Percentiles rank a stretch among this genome's conserved stretches.
Evolutionary conservation across 495 filamentous ascomycete genomes (phyloP).

Genomic region (Stereocaulon alpinum): DNA sequence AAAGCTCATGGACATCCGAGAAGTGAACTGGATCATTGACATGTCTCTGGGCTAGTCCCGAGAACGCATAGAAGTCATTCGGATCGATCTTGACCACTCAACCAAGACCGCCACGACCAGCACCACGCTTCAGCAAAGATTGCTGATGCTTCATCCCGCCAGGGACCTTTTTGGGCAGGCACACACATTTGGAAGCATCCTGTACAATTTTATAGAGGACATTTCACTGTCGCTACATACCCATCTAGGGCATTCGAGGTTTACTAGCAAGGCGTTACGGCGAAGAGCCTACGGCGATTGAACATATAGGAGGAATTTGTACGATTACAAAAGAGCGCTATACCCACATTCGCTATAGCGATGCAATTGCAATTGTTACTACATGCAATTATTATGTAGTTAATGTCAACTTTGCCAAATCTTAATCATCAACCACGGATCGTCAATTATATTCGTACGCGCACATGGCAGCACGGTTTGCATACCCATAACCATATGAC

Average conservation of each 20-base stretch:
- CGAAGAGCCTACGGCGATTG: not conserved
- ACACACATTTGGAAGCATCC: not conserved
- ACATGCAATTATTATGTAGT: not conserved
- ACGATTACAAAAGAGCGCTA: constrained; percentile 2
- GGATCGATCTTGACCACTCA: not conserved
- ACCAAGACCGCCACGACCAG: constrained; percentile 1
- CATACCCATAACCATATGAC: no score
- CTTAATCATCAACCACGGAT: no score
- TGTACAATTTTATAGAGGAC: constrained; percentile 4
- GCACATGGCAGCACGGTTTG: no score
- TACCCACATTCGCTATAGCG: constrained; percentile 24
- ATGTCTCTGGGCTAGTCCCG: not conserved
- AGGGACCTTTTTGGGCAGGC: not conserved
- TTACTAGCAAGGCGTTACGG: constrained; percentile 9
- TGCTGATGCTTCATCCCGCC: not conserved
- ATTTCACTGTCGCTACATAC: constrained; percentile 3
- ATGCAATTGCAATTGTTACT: constrained; percentile 1
- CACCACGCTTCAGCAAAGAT: not conserved
- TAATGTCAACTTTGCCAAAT: no score
- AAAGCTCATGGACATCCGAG: constrained; percentile 23
- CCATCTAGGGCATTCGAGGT: not conserved
- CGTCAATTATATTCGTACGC: no score
- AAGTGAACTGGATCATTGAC: constrained; percentile 9
- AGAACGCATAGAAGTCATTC: no score
- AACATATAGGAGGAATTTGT: not conserved